Evolutionary conservation across 176 grass and related monocot species (phyloP).

Genomic region (Carex scoparia): DNA sequence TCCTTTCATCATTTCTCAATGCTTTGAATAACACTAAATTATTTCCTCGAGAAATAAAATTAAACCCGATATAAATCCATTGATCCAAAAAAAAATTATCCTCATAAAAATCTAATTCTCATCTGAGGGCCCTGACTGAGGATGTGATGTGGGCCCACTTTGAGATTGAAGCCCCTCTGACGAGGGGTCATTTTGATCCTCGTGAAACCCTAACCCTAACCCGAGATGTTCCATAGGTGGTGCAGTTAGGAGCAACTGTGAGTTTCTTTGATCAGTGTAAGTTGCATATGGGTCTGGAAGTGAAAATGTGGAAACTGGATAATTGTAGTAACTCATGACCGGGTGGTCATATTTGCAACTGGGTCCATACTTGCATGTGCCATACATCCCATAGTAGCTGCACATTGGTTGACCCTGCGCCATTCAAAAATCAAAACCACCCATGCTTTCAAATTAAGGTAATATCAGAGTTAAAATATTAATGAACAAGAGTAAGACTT

Average conservation of each 20-base stretch:
- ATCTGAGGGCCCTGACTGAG: constrained; percentile 19
- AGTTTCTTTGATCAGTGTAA: constrained; percentile 23
- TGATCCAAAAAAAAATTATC: constrained; percentile 10
- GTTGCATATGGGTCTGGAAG: constrained; percentile 22
- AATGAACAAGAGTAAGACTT: not conserved
- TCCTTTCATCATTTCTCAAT: constrained; percentile 22
- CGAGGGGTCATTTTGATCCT: constrained; percentile 11
- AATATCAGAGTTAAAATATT: not conserved
- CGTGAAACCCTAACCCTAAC: constrained; percentile 18
- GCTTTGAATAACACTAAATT: constrained; percentile 26
- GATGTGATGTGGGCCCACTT: constrained; percentile 9
- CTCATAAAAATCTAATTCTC: constrained; percentile 16
- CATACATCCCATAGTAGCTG: constrained; percentile 27
- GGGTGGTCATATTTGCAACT: constrained; percentile 49
- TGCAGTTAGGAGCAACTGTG: constrained; percentile 3
- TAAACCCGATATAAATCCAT: constrained; percentile 11
- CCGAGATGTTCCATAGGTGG: not conserved
- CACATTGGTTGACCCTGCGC: constrained; percentile 32
- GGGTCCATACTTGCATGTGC: constrained; percentile 38
- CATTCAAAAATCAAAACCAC: constrained; percentile 7
- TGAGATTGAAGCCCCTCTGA: not conserved
- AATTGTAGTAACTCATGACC: constrained; percentile 29
- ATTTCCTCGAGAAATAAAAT: constrained; percentile 28
- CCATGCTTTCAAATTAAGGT: not conserved
- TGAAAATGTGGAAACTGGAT: constrained; percentile 20